Base-by-base conservation (phyloP, 2,329 filamentous ascomycete species). In the Phialemoniopsis sp. region DNA sequence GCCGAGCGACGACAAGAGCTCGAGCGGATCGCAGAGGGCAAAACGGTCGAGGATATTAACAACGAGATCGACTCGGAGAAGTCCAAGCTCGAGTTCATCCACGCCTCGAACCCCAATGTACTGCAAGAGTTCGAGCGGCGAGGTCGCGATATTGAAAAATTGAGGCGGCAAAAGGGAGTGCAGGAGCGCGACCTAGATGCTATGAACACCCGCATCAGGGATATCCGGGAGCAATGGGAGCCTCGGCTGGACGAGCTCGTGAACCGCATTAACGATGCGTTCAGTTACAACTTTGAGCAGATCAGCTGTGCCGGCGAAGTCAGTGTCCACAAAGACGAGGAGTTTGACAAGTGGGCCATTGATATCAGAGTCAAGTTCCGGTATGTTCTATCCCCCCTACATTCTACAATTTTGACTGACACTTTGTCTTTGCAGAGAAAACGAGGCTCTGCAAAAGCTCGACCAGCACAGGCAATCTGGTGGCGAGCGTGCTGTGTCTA, bases 291-390 rank as follows among this genome's bases (percentile, higher is more conserved):
- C 54, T 97, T 98, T 59, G 80, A 88, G 54, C 85, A 91, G 58
- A 97, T 98, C 56, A 89, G 84, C 48, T 97, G 93, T 60, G 90
- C 90, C 5, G 93, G 93, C 29, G 87, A 97, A 62, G 89, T 98
- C 4, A 76, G 76, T 44, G 73, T 98, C 4, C 77, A 90, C 69
- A 97, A 97, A 60, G 87, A 89, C 49, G 85, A 89, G 16, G 89
- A 97, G 57, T 98, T 97, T 64, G 88, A 94, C 41, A 80, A 86
- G 45, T 98, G 93, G 93, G 83, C 88, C 2, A 84, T 98, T 45
- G 84, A 95, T 58, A 94, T 98, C 57, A 84, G 85, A 60, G 93
- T 98, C 59, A 94, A 90, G 57, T 98, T 98, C 68, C 84, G 91
- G 83, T 87, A 73, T 43, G 76, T 62, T 30, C 17, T 8, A 13